phyloP scores from a whole-genome alignment of 164 flowering plant genomes.

The Magnolia sinica region DNA sequence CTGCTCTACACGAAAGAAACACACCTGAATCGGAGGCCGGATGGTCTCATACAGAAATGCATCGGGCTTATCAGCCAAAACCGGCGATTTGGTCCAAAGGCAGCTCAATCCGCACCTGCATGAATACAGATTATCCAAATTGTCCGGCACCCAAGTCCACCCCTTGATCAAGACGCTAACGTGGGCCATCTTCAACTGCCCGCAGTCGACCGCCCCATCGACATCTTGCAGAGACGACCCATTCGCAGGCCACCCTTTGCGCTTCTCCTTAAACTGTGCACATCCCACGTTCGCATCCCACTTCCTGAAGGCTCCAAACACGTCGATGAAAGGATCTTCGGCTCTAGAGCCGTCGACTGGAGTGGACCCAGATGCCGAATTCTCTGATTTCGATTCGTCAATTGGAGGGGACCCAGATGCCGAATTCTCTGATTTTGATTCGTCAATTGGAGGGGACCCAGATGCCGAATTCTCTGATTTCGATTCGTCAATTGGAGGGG shows the following conservation, averaged over 20 bases:
- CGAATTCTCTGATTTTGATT: conserved; percentile 3
- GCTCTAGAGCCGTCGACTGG: neutral
- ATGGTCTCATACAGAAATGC: conserved; percentile 82
- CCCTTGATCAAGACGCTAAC: conserved; percentile 86
- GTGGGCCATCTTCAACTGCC: conserved; percentile 59
- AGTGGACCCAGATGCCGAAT: neutral
- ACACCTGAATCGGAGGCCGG: conserved; percentile 79
- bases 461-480: conserved; percentile 4
- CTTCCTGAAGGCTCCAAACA: conserved; percentile 57
- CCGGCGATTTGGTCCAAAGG: conserved; percentile 91
- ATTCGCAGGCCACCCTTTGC: conserved; percentile 23
- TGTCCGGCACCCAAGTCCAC: conserved; percentile 99
- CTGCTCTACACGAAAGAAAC: neutral
- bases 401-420: conserved; percentile 10
- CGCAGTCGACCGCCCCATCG: conserved; percentile 40
- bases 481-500: neutral
- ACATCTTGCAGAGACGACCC: conserved; percentile 40
- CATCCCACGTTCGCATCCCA: conserved; percentile 96
- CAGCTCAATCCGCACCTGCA: conserved; percentile 93
- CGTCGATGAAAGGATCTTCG: conserved; percentile 58
- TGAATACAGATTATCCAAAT: conserved; percentile 81
- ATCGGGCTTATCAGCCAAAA: conserved; percentile 91
- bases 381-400: conserved; percentile 4
- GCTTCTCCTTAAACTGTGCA: conserved; percentile 46
- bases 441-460: conserved; percentile 30